Conservation (phyloP, 805 yeast genomes). For the Lipomyces yamadae region DNA sequence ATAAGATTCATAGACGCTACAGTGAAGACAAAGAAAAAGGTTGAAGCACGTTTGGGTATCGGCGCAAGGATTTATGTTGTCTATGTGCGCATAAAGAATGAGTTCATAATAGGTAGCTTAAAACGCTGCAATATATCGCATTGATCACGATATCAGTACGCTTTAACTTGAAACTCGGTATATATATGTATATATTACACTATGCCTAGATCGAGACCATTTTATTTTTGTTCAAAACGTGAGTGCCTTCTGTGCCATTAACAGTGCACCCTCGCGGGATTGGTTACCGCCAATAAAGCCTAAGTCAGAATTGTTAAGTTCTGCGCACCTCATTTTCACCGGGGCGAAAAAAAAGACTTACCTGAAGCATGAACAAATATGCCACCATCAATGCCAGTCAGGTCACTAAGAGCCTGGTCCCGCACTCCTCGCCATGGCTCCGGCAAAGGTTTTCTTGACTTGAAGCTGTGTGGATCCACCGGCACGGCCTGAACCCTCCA, state of each 20-base stretch:
- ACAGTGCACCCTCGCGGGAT: constrained; percentile 74
- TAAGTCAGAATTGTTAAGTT: constrained; percentile 43
- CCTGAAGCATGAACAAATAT: constrained; percentile 81
- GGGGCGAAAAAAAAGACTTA: background rate
- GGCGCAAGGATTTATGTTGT: constrained; percentile 15
- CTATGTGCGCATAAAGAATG: background rate
- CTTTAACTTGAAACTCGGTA: background rate
- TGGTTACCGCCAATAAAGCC: constrained; percentile 97
- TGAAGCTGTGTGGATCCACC: constrained; percentile 75
- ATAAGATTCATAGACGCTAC: background rate
- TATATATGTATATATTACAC: background rate
- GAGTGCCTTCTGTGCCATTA: constrained; percentile 63
- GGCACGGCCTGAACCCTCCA: constrained; percentile 95
- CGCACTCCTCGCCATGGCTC: constrained; percentile 95
- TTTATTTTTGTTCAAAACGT: constrained; percentile 21
- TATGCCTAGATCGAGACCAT: background rate
- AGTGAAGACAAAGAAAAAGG: background rate
- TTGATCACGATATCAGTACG: background rate
- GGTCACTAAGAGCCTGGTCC: constrained; percentile 75
- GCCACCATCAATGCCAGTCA: constrained; percentile 83
- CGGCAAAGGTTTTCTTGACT: constrained; percentile 84
- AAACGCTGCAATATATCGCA: constrained; percentile 1
- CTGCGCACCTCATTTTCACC: background rate
- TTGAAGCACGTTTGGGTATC: constrained; percentile 16
- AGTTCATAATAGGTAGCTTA: background rate